Evolutionary conservation across 2,329 filamentous ascomycete species (phyloP).

Genomic region (Parastagonospora avenae): DNA sequence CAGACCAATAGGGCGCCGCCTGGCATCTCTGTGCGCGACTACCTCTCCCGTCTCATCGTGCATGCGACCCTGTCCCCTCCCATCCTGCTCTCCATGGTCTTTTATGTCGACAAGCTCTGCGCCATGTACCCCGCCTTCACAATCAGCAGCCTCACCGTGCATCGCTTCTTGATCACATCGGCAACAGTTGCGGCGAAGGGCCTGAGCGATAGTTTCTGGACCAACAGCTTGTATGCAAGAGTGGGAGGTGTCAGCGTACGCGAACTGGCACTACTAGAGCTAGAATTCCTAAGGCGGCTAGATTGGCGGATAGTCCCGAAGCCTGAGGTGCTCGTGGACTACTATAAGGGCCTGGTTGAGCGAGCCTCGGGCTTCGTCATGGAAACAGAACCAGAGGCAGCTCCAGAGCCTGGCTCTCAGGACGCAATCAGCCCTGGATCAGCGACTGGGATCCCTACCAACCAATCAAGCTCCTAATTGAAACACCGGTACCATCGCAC

Average conservation of each 20-base stretch:
- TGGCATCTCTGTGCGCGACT: conserved; percentile 92
- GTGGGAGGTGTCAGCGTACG: conserved; percentile 90
- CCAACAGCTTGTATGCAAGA: conserved; percentile 92
- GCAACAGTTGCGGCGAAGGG: conserved; percentile 96
- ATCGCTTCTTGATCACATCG: conserved; percentile 94
- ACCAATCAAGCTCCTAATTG: conserved; percentile 22
- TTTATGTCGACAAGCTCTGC: conserved; percentile 95
- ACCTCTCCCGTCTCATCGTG: conserved; percentile 87
- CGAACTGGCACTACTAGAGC: conserved; percentile 86
- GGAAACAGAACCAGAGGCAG: conserved; percentile 33
- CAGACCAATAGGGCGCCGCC: conserved; percentile 66
- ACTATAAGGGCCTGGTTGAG: conserved; percentile 85
- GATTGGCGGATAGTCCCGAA: conserved; percentile 98
- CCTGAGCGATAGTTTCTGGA: conserved; percentile 96
- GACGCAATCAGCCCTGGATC: conserved; percentile 18
- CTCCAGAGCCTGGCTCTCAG: conserved; percentile 12
- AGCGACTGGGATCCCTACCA: conserved; percentile 28
- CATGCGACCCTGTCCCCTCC: conserved; percentile 93
- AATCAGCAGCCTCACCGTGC: conserved; percentile 93
- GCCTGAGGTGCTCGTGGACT: conserved; percentile 89
- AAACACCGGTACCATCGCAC: neutral
- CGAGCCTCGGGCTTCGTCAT: conserved; percentile 65
- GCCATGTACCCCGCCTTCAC: conserved; percentile 92
- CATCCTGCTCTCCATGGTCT: conserved; percentile 97
- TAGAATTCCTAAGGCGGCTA: conserved; percentile 90